Evolutionary conservation across 2,329 filamentous ascomycete genomes (phyloP).

Genomic region (Bipolaris cookei): DNA sequence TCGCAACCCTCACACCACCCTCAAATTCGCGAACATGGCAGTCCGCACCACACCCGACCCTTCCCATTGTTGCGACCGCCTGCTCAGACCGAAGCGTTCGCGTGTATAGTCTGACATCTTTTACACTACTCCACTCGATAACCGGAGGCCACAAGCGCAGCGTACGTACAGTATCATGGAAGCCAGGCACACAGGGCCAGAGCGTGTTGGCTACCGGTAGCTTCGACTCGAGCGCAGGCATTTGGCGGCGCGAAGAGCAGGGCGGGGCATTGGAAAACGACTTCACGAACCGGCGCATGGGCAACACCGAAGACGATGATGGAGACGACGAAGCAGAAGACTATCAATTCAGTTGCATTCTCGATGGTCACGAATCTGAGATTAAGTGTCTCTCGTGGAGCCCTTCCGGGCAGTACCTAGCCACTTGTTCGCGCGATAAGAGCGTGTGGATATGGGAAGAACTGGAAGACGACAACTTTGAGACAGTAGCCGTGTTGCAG

Average conservation of each 20-base stretch:
- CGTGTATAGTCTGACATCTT: slow-evolving; percentile 84
- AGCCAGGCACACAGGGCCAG: slow-evolving; percentile 66
- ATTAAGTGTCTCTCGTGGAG: slow-evolving; percentile 81
- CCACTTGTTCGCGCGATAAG: slow-evolving; percentile 92
- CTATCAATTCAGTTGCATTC: slow-evolving; percentile 89
- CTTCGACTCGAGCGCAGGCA: slow-evolving; percentile 89
- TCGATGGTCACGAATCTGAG: slow-evolving; percentile 95
- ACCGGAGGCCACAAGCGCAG: slow-evolving; percentile 89
- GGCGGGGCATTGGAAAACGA: slow-evolving; percentile 53
- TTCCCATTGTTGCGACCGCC: slow-evolving; percentile 87
- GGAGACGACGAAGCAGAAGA: slow-evolving; percentile 73
- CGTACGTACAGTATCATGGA: slow-evolving; percentile 87
- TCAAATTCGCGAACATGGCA: slow-evolving; percentile 76
- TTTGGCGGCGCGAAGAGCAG: slow-evolving; percentile 71
- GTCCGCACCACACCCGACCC: slow-evolving; percentile 81
- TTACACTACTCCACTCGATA: slow-evolving; percentile 78
- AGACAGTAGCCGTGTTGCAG: slow-evolving; percentile 92
- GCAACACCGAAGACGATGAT: slow-evolving; percentile 47
- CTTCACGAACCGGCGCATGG: slow-evolving; percentile 27
- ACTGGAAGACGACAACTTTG: slow-evolving; percentile 91
- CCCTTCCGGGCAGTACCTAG: slow-evolving; percentile 77
- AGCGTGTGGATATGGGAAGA: slow-evolving; percentile 99
- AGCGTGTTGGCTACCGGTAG: slow-evolving; percentile 88
- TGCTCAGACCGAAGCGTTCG: slow-evolving; percentile 86
- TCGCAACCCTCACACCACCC: slow-evolving; percentile 62